Conservation (phyloP, 306 rosid genomes). For the Nissolia schottii region DNA sequence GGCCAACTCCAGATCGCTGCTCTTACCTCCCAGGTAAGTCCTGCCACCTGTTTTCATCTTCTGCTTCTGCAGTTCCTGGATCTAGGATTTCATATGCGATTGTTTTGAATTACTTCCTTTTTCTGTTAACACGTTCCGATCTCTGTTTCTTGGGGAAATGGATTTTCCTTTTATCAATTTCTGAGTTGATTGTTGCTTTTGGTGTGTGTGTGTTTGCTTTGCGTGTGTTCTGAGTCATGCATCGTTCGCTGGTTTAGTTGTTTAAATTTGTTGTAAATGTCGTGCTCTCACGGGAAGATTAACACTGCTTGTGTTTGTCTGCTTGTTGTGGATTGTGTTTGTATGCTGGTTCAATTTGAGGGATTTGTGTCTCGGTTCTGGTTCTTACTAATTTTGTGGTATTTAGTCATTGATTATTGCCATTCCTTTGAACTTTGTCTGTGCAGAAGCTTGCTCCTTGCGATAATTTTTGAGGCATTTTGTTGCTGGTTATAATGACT, state of each 20-base stretch:
- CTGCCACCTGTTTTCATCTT: neutral
- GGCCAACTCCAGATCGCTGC: slow-evolving; percentile 30
- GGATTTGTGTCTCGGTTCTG: neutral
- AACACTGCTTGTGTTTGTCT: neutral
- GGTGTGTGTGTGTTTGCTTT: neutral
- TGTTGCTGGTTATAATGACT: neutral
- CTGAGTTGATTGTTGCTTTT: neutral
- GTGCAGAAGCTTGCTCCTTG: slow-evolving; percentile 36
- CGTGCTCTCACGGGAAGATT: slow-evolving; percentile 4
- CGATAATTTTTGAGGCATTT: slow-evolving; percentile 28
- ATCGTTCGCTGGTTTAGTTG: neutral
- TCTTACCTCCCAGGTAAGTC: slow-evolving; percentile 31
- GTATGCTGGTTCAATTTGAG: neutral
- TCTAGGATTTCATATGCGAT: slow-evolving; percentile 22
- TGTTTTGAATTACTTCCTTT: neutral
- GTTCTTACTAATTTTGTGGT: slow-evolving; percentile 5
- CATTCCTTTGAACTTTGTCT: neutral
- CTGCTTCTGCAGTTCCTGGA: neutral
- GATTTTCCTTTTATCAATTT: neutral
- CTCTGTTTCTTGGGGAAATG: slow-evolving; percentile 7
- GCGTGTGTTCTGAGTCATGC: neutral
- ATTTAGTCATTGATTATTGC: slow-evolving; percentile 6
- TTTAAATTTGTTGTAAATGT: neutral
- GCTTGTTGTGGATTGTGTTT: slow-evolving; percentile 3
- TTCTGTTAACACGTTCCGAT: slow-evolving; percentile 5